These are phyloP conservation scores for Volutella citrinella DNA, from an alignment of 2,329 filamentous ascomycete species.

Conservation along the genomic window DNA sequence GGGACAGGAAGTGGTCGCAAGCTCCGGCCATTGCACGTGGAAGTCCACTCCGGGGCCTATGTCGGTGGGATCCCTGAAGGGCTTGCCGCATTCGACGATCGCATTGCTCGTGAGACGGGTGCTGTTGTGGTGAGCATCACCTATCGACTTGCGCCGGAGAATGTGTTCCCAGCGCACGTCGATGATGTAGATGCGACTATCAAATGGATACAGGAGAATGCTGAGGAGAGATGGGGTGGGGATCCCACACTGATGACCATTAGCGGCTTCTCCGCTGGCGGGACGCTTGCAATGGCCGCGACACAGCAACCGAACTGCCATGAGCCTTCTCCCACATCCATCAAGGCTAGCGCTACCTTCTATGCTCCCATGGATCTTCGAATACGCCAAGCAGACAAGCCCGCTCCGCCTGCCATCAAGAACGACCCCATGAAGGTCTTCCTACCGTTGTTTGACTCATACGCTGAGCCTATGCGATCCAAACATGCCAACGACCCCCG, in stretches of 20 bases:
- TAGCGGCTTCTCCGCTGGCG: conserved; percentile 43
- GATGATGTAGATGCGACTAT: conserved; percentile 46
- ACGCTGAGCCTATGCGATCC: conserved; percentile 30
- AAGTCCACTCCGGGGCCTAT: conserved; percentile 43
- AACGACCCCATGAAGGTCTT: conserved; percentile 37
- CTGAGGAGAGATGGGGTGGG: conserved; percentile 31
- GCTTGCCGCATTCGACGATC: conserved; percentile 30
- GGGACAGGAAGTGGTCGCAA: conserved; percentile 13
- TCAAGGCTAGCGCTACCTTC: conserved; percentile 39
- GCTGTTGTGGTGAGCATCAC: conserved; percentile 47
- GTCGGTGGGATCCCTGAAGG: conserved; percentile 41
- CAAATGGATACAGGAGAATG: conserved; percentile 36
- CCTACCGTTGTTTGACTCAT: conserved; percentile 41
- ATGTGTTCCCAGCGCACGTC: conserved; percentile 45
- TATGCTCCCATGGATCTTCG: conserved; percentile 40
- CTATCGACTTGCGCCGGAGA: conserved; percentile 50
- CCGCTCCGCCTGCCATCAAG: conserved; percentile 24
- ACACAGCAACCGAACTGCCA: conserved; percentile 24
- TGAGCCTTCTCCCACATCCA: conserved; percentile 17
- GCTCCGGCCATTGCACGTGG: conserved; percentile 40
- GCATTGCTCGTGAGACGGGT: conserved; percentile 35
- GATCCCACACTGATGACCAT: conserved; percentile 40
- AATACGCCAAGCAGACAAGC: conserved; percentile 38
- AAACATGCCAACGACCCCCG: conserved; percentile 30
- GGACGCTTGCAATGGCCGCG: conserved; percentile 38